Base-by-base conservation (phyloP, 148 eudicot genomes). In the Dysphania ambrosioides region DNA sequence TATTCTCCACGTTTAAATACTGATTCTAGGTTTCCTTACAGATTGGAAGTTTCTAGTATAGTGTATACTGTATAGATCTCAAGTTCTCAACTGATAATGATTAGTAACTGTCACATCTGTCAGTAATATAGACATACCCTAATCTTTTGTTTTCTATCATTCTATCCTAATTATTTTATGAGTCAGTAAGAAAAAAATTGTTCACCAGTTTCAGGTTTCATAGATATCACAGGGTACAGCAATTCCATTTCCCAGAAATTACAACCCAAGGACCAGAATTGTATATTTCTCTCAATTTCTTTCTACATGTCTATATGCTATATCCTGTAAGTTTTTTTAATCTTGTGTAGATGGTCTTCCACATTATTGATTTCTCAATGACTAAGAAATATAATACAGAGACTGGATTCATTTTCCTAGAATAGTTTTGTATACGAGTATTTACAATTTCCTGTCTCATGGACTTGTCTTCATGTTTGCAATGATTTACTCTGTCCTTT, bases 121-220 rank as follows among this genome's bases (percentile, higher is more conserved):
- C 51, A 38, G 4, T 3, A 66, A 15, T 66, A 29, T 1, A 66
- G 23, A 40, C 10, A 21, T 19, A 4, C n/a, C 40, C 19, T 26
- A 1, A 35, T 23, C 42, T 58, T 32, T 56, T 29, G 29, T 73
- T 26, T 5, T 62, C 68, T 41, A 59, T 59, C 67, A 36, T 26
- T 51, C 24, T 5, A 23, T n/a, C n/a, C 5, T 10, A 5, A 47
- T 23, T 32, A 8, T 67, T 27, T 42, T 29, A 56, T 68, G 68
- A 41, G n/a, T 57, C 24, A 44, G 31, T 68, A 32, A 76, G 64
- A 72, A 56, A 67, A 71, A 16, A 76, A 13, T 5, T 11, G 5
- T 68, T 59, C 23, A 32, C 73, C 73, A 30, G 9, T 19, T 59
- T 76, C 68, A 31, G 73, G 56, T 40, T 16, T n/a, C 49, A 66